Evolutionary conservation across 345 rosid species (phyloP).

Genomic region (Aethionema arabicum): DNA sequence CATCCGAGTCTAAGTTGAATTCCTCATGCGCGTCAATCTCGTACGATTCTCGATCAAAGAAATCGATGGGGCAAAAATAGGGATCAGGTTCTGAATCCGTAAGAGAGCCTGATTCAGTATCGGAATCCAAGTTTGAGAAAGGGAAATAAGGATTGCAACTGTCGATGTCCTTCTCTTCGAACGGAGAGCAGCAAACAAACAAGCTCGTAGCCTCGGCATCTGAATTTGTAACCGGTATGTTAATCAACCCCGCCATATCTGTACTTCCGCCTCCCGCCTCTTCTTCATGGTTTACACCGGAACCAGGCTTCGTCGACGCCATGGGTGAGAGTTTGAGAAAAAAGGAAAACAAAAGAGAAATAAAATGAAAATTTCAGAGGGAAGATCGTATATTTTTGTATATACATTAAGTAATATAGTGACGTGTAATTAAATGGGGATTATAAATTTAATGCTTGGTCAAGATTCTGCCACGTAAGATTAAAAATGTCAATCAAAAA

Average conservation of each 20-base stretch:
- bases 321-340: slow-evolving; percentile 26
- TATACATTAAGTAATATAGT: slow-evolving; percentile 14
- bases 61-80: slow-evolving; percentile 12
- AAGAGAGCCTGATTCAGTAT: slow-evolving; percentile 29
- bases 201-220: slow-evolving; percentile 11
- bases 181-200: slow-evolving; percentile 17
- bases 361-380: slow-evolving; percentile 20
- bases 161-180: slow-evolving; percentile 17
- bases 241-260: neutral
- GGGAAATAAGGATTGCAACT: slow-evolving; percentile 38
- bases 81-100: slow-evolving; percentile 31
- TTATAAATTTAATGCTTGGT: too few relatives aligned
- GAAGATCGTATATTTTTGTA: slow-evolving; percentile 25
- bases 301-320: slow-evolving; percentile 39
- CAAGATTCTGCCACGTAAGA: neutral
- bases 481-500: neutral
- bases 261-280: slow-evolving; percentile 22
- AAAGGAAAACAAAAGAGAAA: neutral
- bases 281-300: slow-evolving; percentile 22
- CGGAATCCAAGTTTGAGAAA: slow-evolving; percentile 31
- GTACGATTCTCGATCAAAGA: slow-evolving; percentile 32
- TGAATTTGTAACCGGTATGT: neutral
- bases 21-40: slow-evolving; percentile 28
- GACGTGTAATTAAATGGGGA: slow-evolving; percentile 9
- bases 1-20: slow-evolving; percentile 23